Evolutionary conservation across 352 stramenopile genomes (phyloP), one percentile per base, ranked within the genome.

Genomic region (Thalassiosira hispida): DNA sequence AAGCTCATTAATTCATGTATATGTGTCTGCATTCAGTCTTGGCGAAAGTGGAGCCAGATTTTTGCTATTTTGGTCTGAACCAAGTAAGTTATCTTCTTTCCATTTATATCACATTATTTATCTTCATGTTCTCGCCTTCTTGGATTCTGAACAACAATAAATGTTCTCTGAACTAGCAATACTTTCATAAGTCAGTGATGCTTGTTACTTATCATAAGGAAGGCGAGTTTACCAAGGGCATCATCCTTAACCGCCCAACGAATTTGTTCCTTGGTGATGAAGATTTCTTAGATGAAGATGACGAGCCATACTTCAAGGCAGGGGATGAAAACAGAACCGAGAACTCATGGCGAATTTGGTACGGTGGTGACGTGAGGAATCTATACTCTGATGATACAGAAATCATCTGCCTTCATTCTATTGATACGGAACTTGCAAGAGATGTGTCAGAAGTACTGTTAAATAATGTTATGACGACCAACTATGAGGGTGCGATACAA

Each of bases 181-280:
- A 91, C 68, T 90, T 91, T 69, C 76, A 84, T 31, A 91, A 91
- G 71, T 87, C 69, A 40, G 83, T 90, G 7, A 73, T 91, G 9
- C 35, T 91, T 14, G 67, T 91, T 16, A 47, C 78, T 35, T 42
- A 88, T 59, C 82, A 91, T 67, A 56, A 83, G 52, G 79, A 86
- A 12, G 35, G 79, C 11, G n/a, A 63, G 29, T 90, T 91, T 31
- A 91, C 86, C 11, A 81, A 85, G 49, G 86, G 86, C 9, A 81
- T 91, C 33, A 86, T 91, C 23, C 49, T 91, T 12, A 91, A 91
- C 60, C 53, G 86, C 46, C 77, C 81, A 9, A 76, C 77, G 0
- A 68, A 88, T 56, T 46, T 85, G 4, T 73, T 62, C 35, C 35
- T 86, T 25, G 35, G 64, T 20, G 63, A 83, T 60, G 38, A 83